phyloP scores from a whole-genome alignment of 2,329 filamentous ascomycete genomes.

The Cephalotrichum gorgonifer region DNA sequence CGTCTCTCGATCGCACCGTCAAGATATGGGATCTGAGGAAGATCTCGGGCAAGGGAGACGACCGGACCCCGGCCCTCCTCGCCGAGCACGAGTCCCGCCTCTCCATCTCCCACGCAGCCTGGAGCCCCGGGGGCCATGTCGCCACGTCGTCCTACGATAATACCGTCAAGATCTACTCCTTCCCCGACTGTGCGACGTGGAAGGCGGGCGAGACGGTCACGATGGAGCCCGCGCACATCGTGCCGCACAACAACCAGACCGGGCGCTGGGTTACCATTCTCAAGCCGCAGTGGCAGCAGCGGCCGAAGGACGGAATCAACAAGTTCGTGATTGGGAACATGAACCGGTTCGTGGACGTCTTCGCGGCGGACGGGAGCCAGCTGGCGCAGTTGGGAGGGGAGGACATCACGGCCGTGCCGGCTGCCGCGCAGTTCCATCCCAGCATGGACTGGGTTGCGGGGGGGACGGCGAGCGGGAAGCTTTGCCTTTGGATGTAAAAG shows the following conservation, averaged over 20 bases:
- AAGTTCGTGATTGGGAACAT: conserved; percentile 94
- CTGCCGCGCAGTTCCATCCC: conserved; percentile 84
- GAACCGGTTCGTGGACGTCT: conserved; percentile 94
- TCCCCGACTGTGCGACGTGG: conserved; percentile 52
- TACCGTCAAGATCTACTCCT: conserved; percentile 84
- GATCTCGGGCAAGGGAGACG: conserved; percentile 54
- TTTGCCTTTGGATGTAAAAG: conserved; percentile 71
- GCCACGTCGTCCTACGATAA: conserved; percentile 94
- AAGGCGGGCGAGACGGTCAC: conserved; percentile 41
- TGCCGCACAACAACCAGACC: conserved; percentile 91
- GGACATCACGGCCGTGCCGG: conserved; percentile 87
- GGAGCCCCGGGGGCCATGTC: conserved; percentile 73
- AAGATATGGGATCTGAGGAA: conserved; percentile 90
- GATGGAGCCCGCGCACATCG: conserved; percentile 58
- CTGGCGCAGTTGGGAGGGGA: conserved; percentile 81
- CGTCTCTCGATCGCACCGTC: conserved; percentile 78
- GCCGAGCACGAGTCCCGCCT: conserved; percentile 75
- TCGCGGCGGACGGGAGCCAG: conserved; percentile 71
- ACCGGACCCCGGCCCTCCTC: conserved; percentile 50
- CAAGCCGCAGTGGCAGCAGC: conserved; percentile 80
- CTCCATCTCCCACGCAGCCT: conserved; percentile 87
- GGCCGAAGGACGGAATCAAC: conserved; percentile 67
- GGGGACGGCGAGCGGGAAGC: conserved; percentile 82
- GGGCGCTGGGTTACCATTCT: conserved; percentile 82
- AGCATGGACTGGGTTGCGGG: conserved; percentile 85